phyloP scores from a whole-genome alignment of 257 asterid genomes.

The Coffea eugenioides region DNA sequence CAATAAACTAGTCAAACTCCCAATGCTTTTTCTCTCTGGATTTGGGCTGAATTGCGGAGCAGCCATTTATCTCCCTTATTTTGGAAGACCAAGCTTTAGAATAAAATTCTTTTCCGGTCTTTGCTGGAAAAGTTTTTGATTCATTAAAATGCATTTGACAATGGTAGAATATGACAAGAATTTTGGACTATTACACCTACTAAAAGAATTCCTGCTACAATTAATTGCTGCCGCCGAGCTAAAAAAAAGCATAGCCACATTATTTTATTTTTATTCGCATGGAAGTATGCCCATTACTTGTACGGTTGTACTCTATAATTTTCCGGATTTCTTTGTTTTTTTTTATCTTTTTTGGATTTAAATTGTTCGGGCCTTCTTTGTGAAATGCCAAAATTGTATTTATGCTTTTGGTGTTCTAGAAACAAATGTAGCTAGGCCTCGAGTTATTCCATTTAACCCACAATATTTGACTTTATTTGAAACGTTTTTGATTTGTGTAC shows the following conservation, averaged over 20 bases:
- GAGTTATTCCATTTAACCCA: neutral
- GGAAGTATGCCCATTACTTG: too few species aligned
- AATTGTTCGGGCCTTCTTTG: too few species aligned
- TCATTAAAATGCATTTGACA: neutral
- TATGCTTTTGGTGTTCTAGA: neutral
- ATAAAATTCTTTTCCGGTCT: neutral
- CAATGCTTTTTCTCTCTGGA: neutral
- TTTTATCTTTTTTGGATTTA: too few species aligned
- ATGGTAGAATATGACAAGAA: neutral
- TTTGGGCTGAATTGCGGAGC: neutral
- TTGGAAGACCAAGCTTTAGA: neutral
- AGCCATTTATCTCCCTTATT: neutral
- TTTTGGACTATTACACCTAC: neutral
- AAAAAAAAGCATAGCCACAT: too few species aligned
- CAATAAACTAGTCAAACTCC: neutral
- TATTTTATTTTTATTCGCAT: too few species aligned
- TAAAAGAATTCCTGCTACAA: neutral
- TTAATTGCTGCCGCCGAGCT: neutral
- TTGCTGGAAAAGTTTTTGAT: neutral
- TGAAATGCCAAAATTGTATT: too few species aligned
- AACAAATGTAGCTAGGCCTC: neutral
- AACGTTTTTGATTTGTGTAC: neutral
- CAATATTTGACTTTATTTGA: neutral
- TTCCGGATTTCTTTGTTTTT: too few species aligned
- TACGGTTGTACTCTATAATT: too few species aligned